Percentiles rank a stretch among this genome's conserved stretches.
Conservation (phyloP, 1,139 yeast genomes). For the Geotrichum fermentans region DNA sequence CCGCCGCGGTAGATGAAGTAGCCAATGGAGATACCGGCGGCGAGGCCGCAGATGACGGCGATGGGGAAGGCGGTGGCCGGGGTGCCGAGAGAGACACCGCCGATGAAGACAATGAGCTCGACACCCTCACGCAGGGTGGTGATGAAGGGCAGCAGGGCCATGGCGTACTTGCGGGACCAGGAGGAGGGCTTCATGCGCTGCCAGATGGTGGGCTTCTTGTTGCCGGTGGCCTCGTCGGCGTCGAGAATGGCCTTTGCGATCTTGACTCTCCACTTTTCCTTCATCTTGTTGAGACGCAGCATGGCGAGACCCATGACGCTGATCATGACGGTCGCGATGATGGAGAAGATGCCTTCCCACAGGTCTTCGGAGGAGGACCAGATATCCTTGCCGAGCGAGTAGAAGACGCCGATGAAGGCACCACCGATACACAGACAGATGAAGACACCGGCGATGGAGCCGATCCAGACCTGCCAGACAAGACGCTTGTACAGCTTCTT, state of each 20-base stretch:
- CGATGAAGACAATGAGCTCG: constrained; percentile 83
- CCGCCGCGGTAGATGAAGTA: constrained; percentile 69
- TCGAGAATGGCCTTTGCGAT: constrained; percentile 67
- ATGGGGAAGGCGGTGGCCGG: constrained; percentile 79
- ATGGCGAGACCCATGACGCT: constrained; percentile 89
- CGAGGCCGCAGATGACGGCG: constrained; percentile 68
- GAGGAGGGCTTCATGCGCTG: constrained; percentile 34
- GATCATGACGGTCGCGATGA: constrained; percentile 77
- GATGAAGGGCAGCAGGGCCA: constrained; percentile 72
- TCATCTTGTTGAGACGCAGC: constrained; percentile 83
- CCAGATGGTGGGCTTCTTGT: constrained; percentile 35
- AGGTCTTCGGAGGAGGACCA: constrained; percentile 86
- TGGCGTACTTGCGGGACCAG: constrained; percentile 57
- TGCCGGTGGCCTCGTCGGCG: constrained; percentile 36
- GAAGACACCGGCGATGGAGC: constrained; percentile 65
- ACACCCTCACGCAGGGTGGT: constrained; percentile 83
- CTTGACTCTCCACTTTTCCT: constrained; percentile 88
- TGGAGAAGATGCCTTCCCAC: constrained; percentile 87
- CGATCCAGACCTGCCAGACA: constrained; percentile 72
- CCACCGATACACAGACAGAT: constrained; percentile 77
- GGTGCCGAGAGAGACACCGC: constrained; percentile 75
- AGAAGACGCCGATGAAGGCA: constrained; percentile 80
- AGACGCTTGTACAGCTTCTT: constrained; percentile 54
- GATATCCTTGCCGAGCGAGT: constrained; percentile 69
- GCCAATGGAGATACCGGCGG: constrained; percentile 67